phyloP scores from a whole-genome alignment of 805 yeast genomes.

The Myxozyma geophila region DNA sequence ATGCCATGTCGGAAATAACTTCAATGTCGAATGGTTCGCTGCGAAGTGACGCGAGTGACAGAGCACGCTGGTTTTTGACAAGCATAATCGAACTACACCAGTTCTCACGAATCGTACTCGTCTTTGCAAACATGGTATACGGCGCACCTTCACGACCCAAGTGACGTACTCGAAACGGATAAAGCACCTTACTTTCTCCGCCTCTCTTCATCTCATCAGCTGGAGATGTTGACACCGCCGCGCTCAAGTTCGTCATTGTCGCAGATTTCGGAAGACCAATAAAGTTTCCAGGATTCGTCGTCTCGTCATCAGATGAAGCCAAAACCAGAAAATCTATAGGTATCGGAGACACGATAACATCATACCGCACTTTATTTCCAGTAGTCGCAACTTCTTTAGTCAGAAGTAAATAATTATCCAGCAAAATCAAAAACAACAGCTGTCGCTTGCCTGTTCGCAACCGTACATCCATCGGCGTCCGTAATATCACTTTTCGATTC shows the following conservation, averaged over 20 bases:
- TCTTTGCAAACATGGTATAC: slow-evolving; percentile 44
- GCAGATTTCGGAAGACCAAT: slow-evolving; percentile 4
- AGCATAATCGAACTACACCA: slow-evolving; percentile 62
- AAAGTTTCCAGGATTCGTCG: slow-evolving; percentile 10
- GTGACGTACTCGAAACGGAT: slow-evolving; percentile 46
- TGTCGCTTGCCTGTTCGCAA: slow-evolving; percentile 2
- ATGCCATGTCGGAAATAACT: slow-evolving; percentile 60
- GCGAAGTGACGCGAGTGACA: slow-evolving; percentile 44
- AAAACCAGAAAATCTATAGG: slow-evolving; percentile 62
- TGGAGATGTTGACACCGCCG: not conserved
- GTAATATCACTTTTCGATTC: slow-evolving; percentile 59
- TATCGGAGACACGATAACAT: slow-evolving; percentile 41
- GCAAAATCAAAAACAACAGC: slow-evolving; percentile 54
- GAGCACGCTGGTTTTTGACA: slow-evolving; percentile 51
- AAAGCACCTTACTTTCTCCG: slow-evolving; percentile 36
- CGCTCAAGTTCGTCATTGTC: not conserved
- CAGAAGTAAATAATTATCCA: slow-evolving; percentile 66
- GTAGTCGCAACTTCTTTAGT: slow-evolving; percentile 46
- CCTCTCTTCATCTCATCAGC: not conserved
- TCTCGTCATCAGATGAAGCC: slow-evolving; percentile 51
- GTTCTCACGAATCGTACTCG: slow-evolving; percentile 52
- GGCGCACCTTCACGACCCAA: slow-evolving; percentile 43
- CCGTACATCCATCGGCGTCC: slow-evolving; percentile 60
- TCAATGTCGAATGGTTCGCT: slow-evolving; percentile 60
- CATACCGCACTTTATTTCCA: slow-evolving; percentile 6